Evolutionary conservation across 805 yeast genomes (phyloP), one percentile per base, ranked within the genome.

Genomic region (Cyberlindnera japonica): DNA sequence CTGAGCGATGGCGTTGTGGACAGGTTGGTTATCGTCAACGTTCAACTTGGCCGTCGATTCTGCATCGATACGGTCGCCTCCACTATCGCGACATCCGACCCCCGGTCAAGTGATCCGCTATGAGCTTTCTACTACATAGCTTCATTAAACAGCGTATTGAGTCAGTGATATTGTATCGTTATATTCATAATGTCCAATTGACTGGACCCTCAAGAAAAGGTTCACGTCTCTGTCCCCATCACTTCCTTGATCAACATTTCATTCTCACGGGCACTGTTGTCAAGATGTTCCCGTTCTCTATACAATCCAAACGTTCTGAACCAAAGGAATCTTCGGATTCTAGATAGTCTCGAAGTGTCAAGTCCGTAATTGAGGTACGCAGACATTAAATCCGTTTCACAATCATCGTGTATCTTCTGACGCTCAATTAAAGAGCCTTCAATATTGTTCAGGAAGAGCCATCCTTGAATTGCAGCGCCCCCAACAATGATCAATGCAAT

Each of bases 181-280:
- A n/a, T n/a, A n/a, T n/a, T n/a, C n/a, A n/a, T n/a, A n/a, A n/a
- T n/a, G n/a, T n/a, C n/a, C n/a, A n/a, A n/a, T n/a, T n/a, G n/a
- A n/a, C n/a, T n/a, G n/a, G n/a, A n/a, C n/a, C n/a, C n/a, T n/a
- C n/a, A n/a, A n/a, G n/a, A n/a, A n/a, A n/a, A n/a, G n/a, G n/a
- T 8, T 14, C 31, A 24, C 9, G 30, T 31, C 7, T 83, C 81
- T 35, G 81, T 89, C 53, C 85, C 79, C 31, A 86, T 83, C 44
- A 87, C 69, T 58, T 77, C 77, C 55, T 91, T 91, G 48, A 90
- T 72, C 45, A 87, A 68, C 58, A 74, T 74, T 64, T 90, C 97
- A 65, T 90, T 83, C 59, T 83, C 93, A 17, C 41, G 47, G 4
- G 67, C 64, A 38, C 65, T 64, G n/a, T 51, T 40, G 40, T 65